Percentiles rank a stretch among this genome's conserved stretches.
phyloP scores from a whole-genome alignment of 2,329 filamentous ascomycete species.

The Ophiostoma australiae region DNA sequence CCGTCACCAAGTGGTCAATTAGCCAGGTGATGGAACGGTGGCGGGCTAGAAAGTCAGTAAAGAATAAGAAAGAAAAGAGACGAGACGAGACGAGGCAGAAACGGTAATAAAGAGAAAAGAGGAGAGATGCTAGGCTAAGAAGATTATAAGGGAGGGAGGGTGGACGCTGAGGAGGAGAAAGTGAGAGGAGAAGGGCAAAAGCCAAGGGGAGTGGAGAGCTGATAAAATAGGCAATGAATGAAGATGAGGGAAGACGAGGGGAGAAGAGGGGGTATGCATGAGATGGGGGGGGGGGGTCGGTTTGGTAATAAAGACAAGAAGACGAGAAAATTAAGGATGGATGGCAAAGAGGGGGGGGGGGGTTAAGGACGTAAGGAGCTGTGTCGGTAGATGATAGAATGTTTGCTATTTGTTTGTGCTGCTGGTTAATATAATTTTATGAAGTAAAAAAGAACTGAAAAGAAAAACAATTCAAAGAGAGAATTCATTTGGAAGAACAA shows the following conservation, averaged over 20 bases:
- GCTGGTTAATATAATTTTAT: too few species aligned
- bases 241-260: background rate
- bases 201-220: conserved; percentile 2
- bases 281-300: conserved; percentile 2
- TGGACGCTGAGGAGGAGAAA: background rate
- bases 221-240: background rate
- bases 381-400: too few species aligned
- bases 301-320: background rate
- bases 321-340: background rate
- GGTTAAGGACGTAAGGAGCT: background rate
- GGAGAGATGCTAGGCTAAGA: background rate
- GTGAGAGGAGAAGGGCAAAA: background rate
- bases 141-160: background rate
- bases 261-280: conserved; percentile 13
- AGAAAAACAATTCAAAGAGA: background rate
- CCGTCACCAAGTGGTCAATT: background rate
- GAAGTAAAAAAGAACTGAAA: background rate
- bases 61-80: background rate
- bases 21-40: background rate
- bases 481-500: background rate
- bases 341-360: background rate
- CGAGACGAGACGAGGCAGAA: background rate
- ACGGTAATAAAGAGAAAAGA: background rate
- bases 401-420: too few species aligned
- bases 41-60: background rate